Base-by-base conservation (phyloP, 2,329 filamentous ascomycete species). In the Neonectria magnoliae region DNA sequence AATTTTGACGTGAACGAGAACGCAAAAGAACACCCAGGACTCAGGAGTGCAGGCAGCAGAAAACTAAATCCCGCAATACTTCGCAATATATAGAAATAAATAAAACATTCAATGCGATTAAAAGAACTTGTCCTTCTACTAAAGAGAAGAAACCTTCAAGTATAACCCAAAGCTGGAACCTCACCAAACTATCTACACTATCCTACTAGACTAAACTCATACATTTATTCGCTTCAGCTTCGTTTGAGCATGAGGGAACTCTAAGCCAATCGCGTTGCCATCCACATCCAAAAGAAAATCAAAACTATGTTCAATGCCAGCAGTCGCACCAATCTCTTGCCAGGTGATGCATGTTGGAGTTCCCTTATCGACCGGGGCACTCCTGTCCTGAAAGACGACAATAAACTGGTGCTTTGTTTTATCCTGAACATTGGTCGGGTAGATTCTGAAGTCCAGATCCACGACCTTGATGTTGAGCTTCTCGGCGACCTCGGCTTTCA, bases 301-400 rank as follows among this genome's bases (percentile, higher is more conserved):
- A 2, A 73, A 2, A 13, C 18, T 62, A 0, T 62, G 25, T 14
- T 73, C 67, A 2, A 45, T 20, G 0, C 51, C 64, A 16, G 57
- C 22, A 29, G 5, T 27, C 5, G 53, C 65, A n/a, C 66, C 70
- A 14, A 70, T 48, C 29, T 70, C 68, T 20, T 73, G 72, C 71
- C 76, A 79, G 0, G 74, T 78, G 22, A 77, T 75, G 25, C 77
- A 79, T 1, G 77, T 78, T 2, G 77, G 77, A 3, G 77, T 79
- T 1, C 74, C 76, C 66, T 61, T 68, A 3, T 79, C 77, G 7
- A 73, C 68, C 0, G 68, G 71, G 3, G 76, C 76, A 16, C 59
- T 70, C 53, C 57, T 73, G 20, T 79, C 73, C 63, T 79, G 77
- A 18, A 77, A 73, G 0, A 78, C 71, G 0, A 71, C 73, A 0